Percentiles rank a stretch among this genome's conserved stretches.
These are phyloP conservation scores for Fusarium phyllophilum DNA, from an alignment of 2,329 filamentous ascomycete genomes.

Conservation along the genomic window DNA sequence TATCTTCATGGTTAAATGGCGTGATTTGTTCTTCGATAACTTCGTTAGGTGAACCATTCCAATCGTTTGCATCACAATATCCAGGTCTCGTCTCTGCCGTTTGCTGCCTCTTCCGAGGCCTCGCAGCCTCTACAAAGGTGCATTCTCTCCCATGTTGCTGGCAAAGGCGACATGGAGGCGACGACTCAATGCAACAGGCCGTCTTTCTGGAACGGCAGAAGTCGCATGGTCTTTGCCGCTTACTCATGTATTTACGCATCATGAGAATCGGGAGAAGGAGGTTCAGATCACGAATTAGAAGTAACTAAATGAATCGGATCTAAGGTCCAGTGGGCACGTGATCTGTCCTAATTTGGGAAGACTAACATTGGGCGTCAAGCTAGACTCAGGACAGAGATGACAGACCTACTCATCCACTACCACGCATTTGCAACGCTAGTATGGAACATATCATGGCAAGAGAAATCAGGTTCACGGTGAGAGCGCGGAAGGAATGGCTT, in stretches of 20 bases:
- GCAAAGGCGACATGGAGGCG: neutral
- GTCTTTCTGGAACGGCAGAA: slow-evolving; percentile 3
- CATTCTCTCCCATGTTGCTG: neutral
- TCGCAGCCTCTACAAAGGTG: neutral
- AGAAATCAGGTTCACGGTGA: neutral
- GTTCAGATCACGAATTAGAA: neutral
- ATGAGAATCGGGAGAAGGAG: neutral
- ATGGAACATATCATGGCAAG: neutral
- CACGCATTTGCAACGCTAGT: neutral
- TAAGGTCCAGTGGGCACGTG: no score
- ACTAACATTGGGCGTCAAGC: neutral
- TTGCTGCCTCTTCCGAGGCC: neutral
- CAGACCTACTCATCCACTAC: neutral
- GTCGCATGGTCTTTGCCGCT: slow-evolving; percentile 7
- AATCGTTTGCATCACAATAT: no score
- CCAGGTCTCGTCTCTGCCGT: neutral
- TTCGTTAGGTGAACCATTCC: no score
- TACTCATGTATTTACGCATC: slow-evolving; percentile 18
- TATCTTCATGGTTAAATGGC: fast-evolving
- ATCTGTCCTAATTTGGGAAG: neutral
- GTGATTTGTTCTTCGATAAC: neutral
- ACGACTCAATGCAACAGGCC: neutral
- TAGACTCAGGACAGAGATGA: neutral
- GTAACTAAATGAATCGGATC: no score
- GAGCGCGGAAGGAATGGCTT: no score